phyloP scores from a whole-genome alignment of 1,139 yeast species.

The Meyerozyma elateridarum region DNA sequence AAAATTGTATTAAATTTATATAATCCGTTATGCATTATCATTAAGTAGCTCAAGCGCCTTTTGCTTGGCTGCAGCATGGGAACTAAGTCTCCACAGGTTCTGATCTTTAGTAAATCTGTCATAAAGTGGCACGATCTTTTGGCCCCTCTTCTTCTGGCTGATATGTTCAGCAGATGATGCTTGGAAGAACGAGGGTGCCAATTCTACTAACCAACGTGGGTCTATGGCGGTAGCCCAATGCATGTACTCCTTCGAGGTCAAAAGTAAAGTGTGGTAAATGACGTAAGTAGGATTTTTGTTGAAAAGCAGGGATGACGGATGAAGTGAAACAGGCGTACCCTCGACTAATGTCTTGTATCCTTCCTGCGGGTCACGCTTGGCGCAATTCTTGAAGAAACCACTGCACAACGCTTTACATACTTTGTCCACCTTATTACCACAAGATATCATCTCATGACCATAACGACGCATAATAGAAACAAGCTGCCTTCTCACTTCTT shows the following conservation, averaged over 20 bases:
- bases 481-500: slow-evolving; percentile 74
- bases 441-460: slow-evolving; percentile 46
- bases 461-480: slow-evolving; percentile 56
- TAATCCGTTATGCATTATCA: slow-evolving; percentile 1
- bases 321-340: slow-evolving; percentile 74
- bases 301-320: slow-evolving; percentile 82
- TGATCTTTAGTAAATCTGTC: slow-evolving; percentile 50
- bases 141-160: slow-evolving; percentile 32
- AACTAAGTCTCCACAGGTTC: slow-evolving; percentile 39
- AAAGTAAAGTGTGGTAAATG: slow-evolving; percentile 73
- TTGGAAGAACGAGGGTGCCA: slow-evolving; percentile 84
- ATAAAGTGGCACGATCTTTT: slow-evolving; percentile 47
- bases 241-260: slow-evolving; percentile 89
- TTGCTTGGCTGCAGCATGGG: slow-evolving; percentile 30
- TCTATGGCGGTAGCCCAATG: slow-evolving; percentile 79
- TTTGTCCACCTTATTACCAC: slow-evolving; percentile 59
- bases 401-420: slow-evolving; percentile 74
- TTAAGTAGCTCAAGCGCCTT: slow-evolving; percentile 18
- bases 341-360: slow-evolving; percentile 75
- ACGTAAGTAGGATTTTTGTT: slow-evolving; percentile 75
- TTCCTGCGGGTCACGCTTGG: slow-evolving; percentile 67
- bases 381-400: slow-evolving; percentile 84
- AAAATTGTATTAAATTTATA: too few relatives aligned
- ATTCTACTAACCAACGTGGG: slow-evolving; percentile 78
- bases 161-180: slow-evolving; percentile 42